phyloP scores from a whole-genome alignment of 2,329 filamentous ascomycete species.

The Botrytis elliptica region DNA sequence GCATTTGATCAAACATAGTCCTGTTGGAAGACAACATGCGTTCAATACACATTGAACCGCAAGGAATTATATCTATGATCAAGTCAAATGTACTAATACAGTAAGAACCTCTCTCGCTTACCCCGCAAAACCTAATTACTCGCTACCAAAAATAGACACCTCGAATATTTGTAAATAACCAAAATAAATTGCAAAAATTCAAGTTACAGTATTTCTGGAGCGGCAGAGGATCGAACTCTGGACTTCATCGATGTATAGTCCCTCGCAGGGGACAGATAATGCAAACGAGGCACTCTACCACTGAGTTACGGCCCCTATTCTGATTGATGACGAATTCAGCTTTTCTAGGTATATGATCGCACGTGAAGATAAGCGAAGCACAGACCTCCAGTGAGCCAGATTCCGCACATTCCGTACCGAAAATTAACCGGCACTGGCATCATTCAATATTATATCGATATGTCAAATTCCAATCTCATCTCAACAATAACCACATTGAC shows the following conservation, averaged over 20 bases:
- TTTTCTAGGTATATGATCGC: background rate
- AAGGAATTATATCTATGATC: background rate
- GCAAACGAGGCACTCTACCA: background rate
- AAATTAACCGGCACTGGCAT: background rate
- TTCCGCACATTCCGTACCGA: background rate
- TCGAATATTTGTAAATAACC: background rate
- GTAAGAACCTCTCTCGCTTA: background rate
- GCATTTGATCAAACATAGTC: too few relatives aligned
- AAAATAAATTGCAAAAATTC: background rate
- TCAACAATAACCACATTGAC: background rate
- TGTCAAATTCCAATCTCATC: conserved; percentile 4
- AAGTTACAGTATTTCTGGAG: fast-evolving
- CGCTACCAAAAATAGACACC: background rate
- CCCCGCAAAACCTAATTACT: background rate
- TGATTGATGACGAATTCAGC: fast-evolving
- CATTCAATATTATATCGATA: background rate
- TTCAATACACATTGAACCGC: background rate
- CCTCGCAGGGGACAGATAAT: background rate
- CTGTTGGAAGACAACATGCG: too few relatives aligned
- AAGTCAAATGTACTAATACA: background rate
- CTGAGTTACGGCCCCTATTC: background rate
- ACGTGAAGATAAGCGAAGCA: background rate
- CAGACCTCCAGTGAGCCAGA: background rate
- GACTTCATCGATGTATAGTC: background rate
- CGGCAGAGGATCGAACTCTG: background rate